Conservation (phyloP, 129 eudicot genomes). For the Apium graveolens region DNA sequence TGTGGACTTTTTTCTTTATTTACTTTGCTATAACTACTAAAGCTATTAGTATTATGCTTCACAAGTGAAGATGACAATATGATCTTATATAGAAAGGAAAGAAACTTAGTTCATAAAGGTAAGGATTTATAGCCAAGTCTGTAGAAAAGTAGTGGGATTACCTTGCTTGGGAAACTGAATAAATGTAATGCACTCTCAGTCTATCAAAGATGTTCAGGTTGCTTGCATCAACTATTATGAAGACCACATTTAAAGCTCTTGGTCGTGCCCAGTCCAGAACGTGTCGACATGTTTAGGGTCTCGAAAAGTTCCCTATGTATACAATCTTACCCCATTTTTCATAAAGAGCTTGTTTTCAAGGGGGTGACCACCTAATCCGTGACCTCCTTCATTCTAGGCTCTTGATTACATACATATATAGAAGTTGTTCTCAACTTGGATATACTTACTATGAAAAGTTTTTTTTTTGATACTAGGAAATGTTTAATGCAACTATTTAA, state of each 20-base stretch:
- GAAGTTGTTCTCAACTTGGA: background rate
- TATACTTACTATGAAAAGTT: no score
- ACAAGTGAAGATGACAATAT: background rate
- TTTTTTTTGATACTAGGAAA: background rate
- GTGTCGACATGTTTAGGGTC: background rate
- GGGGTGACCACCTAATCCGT: background rate
- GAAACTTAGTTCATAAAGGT: background rate
- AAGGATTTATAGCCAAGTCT: background rate
- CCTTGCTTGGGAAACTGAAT: conserved; percentile 4
- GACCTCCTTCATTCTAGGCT: background rate
- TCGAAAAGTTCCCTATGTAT: background rate
- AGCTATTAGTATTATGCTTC: background rate
- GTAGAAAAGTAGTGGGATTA: conserved; percentile 2
- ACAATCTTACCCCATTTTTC: background rate
- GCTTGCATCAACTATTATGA: background rate
- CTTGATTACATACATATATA: background rate
- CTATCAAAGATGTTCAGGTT: background rate
- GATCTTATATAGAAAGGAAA: background rate
- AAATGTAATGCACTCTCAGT: background rate
- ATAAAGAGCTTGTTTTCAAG: background rate
- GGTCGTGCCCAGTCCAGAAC: background rate
- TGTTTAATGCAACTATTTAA: background rate
- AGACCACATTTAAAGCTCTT: background rate
- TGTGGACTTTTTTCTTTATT: background rate
- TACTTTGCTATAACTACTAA: background rate